Evolutionary conservation across 2,329 filamentous ascomycete genomes (phyloP), one percentile per base, ranked within the genome.

Genomic region (Blastomyces gilchristii): DNA sequence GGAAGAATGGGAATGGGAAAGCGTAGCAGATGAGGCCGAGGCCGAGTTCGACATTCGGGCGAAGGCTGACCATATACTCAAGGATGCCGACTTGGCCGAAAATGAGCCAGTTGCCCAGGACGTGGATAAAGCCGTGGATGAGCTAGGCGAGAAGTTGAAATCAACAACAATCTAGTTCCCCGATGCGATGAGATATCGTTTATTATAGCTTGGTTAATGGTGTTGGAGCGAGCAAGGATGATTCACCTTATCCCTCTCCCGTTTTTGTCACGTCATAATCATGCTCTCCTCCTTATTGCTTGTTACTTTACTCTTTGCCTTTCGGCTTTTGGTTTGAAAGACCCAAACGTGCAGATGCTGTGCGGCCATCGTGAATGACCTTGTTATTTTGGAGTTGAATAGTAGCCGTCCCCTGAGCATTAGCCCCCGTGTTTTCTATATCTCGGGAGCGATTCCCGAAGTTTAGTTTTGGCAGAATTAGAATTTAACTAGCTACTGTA

Each of bases 121-220:
- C 75, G 82, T 88, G 66, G 84, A 91, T 75, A 87, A 89, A 50
- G 88, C 89, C 41, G 89, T 97, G 49, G 91, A 97, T 70, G 86
- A 86, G 56, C 79, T 97, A 71, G 88, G 91, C 18, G 84, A 87
- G 73, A 82, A 85, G 71, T 77, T 97, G 68, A 85, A 83, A 65
- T 92, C 92, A 83, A 89, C 90, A n/a, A 61, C 61, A 14, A 63
- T 67, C 39, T 66, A 63, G 61, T 41, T 45, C 12, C 43, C n/a
- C 16, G 6, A 47, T 16, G 6, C n/a, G 28, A 28, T 28, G 28
- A 2, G 28, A 28, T 28, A 4, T 31, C 39, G 25, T 53, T 31
- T 31, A 4, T 9, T 53, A 12, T 22, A 53, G 2, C 4, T 5
- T 58, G 31, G 22, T 18, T 12, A 12, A 22, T 14, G n/a, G 34